Percentiles rank a stretch among this genome's conserved stretches.
Evolutionary conservation across 2,329 filamentous ascomycete genomes (phyloP).

Genomic region (Beauveria australis): DNA sequence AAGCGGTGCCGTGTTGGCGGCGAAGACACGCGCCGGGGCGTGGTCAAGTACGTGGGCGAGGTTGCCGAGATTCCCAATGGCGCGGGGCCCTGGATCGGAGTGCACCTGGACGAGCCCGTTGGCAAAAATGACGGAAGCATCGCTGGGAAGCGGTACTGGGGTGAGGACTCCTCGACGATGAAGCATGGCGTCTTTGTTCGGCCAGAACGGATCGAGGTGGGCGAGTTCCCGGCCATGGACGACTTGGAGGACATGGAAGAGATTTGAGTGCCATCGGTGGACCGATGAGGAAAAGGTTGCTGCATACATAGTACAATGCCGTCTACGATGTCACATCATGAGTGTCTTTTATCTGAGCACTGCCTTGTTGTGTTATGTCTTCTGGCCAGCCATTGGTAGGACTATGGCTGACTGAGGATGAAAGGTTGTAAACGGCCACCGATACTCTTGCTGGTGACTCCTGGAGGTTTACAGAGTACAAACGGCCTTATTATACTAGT

Average conservation of each 20-base stretch:
- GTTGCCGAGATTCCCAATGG: conserved; percentile 65
- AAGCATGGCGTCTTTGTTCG: conserved; percentile 75
- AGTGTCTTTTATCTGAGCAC: neutral
- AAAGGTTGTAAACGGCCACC: too few species aligned
- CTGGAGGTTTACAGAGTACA: too few species aligned
- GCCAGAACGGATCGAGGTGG: conserved; percentile 68
- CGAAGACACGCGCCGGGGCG: conserved; percentile 62
- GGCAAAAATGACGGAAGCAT: conserved; percentile 78
- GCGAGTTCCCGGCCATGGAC: conserved; percentile 63
- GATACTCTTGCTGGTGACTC: too few species aligned
- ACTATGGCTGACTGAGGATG: too few species aligned
- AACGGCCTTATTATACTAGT: too few species aligned
- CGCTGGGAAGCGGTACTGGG: conserved; percentile 61
- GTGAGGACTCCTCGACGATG: conserved; percentile 49
- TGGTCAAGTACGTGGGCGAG: conserved; percentile 62
- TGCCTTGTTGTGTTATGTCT: neutral
- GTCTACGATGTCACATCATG: neutral
- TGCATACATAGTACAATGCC: neutral
- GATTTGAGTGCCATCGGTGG: conserved; percentile 35
- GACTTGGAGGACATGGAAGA: conserved; percentile 73
- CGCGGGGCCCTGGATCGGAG: conserved; percentile 61
- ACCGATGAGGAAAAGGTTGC: neutral
- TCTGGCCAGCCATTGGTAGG: too few species aligned
- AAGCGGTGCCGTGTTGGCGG: conserved; percentile 57
- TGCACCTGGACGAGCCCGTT: conserved; percentile 69